phyloP scores from a whole-genome alignment of 139 green algal genomes.

The Astrephomene gubernaculifera region DNA sequence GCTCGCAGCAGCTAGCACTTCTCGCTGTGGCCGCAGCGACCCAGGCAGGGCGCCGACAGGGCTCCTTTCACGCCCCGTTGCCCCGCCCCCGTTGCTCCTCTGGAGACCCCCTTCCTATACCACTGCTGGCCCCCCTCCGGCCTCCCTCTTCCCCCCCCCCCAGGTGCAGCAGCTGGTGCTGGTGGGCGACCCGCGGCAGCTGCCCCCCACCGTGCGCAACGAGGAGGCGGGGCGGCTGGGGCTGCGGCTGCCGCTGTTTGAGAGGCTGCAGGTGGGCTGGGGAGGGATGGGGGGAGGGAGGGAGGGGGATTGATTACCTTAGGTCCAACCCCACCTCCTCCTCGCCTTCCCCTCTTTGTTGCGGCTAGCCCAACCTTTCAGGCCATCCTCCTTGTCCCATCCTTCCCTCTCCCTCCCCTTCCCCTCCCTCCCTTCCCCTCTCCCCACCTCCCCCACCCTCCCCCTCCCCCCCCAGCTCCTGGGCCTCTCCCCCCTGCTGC shows the following conservation, averaged over 20 bases:
- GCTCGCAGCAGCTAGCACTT: too few species aligned
- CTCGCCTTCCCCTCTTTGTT: neutral
- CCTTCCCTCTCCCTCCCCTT: neutral
- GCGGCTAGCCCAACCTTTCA: too few species aligned
- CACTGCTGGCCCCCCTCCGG: neutral
- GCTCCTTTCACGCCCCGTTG: neutral
- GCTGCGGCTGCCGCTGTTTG: conserved; percentile 72
- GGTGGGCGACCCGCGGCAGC: conserved; percentile 91
- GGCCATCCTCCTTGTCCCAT: neutral
- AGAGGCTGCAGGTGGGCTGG: conserved; percentile 63
- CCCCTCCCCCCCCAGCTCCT: conserved; percentile 67
- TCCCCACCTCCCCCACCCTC: neutral
- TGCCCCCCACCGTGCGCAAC: conserved; percentile 89
- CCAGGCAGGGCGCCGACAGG: too few species aligned
- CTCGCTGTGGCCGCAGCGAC: too few species aligned
- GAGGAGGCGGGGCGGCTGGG: conserved; percentile 61
- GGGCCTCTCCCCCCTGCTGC: conserved; percentile 59
- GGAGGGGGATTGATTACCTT: neutral
- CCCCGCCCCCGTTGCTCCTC: neutral
- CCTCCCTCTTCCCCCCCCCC: neutral
- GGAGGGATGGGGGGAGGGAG: neutral
- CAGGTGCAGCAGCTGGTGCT: conserved; percentile 69
- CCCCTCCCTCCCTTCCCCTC: neutral
- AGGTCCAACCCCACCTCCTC: neutral
- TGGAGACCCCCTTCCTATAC: neutral